Evolutionary conservation across 768 basidiomycete genomes (phyloP), one percentile per base, ranked within the genome.

Genomic region (Chalciporus chontae): DNA sequence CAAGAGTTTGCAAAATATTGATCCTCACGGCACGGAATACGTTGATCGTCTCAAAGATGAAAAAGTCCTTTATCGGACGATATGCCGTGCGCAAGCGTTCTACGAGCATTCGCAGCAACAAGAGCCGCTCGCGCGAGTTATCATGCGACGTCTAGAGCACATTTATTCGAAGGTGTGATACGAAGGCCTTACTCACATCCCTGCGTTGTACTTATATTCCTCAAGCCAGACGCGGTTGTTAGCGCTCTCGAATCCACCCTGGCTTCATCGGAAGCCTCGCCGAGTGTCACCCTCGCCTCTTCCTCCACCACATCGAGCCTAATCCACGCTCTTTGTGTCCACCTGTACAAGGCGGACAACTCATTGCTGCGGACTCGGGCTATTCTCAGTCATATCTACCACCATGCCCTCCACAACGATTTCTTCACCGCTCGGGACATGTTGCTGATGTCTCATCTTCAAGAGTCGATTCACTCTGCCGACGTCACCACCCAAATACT

Each of bases 21-120:
- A 99, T 62, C 95, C 96, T 8, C 96, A 99, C 65, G 94, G 96
- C 2, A 92, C 90, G n/a, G 96, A 99, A 69, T 99, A 99, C 64
- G 88, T 99, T 39, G 96, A 97, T 64, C 81, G 96, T 42, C 74
- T 99, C 50, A 93, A 93, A 71, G 94, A 98, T 64, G 97, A 98
- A 73, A 91, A 93, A 63, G 84, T 85, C 14, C 79, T 99, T 19
- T 99, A 98, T 69, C 81, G 83, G 65, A 94, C 92, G 27, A 91
- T 99, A 56, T 92, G 90, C 68, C 87, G 90, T 44, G 87, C 94
- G 0, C 92, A 97, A 69, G 81, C 85, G 9, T 85, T 93, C 63
- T 98, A 95, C 69, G 94, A 96, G 73, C 80, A 78, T 59, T 86
- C 83, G 15, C 73, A 76, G 23, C 84, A 87, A 68, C 72, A 76